phyloP scores from a whole-genome alignment of 208 protist genomes.

The Trypanosoma avium region DNA sequence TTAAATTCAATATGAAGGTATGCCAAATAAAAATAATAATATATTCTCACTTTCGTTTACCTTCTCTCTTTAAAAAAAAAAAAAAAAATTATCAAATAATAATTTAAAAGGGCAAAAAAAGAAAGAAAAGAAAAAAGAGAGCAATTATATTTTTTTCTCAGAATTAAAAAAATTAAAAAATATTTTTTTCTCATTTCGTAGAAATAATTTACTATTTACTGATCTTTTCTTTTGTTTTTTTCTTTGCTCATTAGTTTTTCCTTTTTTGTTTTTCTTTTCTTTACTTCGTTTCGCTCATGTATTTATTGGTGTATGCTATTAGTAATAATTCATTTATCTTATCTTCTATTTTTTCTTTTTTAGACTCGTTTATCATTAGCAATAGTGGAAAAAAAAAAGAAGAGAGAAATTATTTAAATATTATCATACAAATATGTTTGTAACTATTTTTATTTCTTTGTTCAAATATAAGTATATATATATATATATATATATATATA shows the following conservation, averaged over 20 bases:
- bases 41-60: background rate
- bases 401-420: background rate
- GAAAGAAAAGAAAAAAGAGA: slow-evolving; percentile 2
- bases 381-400: background rate
- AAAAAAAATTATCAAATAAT: slow-evolving; percentile 15
- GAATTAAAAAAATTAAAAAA: too few relatives aligned
- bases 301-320: too few relatives aligned
- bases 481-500: slow-evolving; percentile 2
- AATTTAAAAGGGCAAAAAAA: background rate
- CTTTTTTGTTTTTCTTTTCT: background rate
- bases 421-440: slow-evolving; percentile 4
- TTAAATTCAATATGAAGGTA: too few relatives aligned
- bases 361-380: too few relatives aligned
- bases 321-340: too few relatives aligned
- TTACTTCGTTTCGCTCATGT: background rate
- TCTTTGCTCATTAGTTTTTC: background rate
- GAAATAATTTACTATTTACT: background rate
- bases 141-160: slow-evolving; percentile 7
- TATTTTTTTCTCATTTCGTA: background rate
- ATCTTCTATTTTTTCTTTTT: too few relatives aligned
- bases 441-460: slow-evolving; percentile 3
- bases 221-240: background rate
- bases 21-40: background rate
- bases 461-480: slow-evolving; percentile 1
- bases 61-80: slow-evolving; percentile 1